Evolutionary conservation across 176 grass and related monocot genomes (phyloP), one percentile per base, ranked within the genome.

Genomic region (Bonia amplexicaulis): DNA sequence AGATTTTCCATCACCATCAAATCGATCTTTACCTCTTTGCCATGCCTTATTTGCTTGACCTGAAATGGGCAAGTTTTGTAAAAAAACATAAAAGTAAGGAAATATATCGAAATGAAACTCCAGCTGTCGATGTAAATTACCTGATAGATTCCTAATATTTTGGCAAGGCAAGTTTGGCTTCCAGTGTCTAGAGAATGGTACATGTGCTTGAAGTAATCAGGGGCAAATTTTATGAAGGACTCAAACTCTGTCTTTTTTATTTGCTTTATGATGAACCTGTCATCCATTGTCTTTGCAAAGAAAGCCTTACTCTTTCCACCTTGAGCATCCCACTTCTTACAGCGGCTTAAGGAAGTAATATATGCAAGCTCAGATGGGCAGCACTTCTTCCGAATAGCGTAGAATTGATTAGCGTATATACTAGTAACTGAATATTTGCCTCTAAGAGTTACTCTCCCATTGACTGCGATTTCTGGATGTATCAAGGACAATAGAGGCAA

Each of bases 1-100:
- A 96, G 91, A 65, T 99, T 99, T 89, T 99, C 96, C 96, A 99
- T 99, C 86, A 99, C 96, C 96, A 99, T 91, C 68, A 99, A 69
- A 83, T 96, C 96, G 7, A 87, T 92, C 84, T 87, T 96, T 53
- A 88, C 75, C 74, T 95, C 96, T 83, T 92, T 98, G 49, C 93
- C 93, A 85, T 91, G 73, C 87, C 86, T 94, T 60, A 70, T 82
- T 88, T 94, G 85, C 40, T 91, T 91, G 57, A 97, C 89, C 92
- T 95, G 85, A 79, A 79, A 75, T 13, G 66, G 9, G 41, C 19
- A 84, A 77, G 39, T 47, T 71, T 65, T 71, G 31, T 37, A 37
- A 37, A 60, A 85, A 89, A 82, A 26, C 26, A 77, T 37, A 77
- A 35, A 84, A 52, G 48, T 35, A 40, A 54, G 31, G 60, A 81